Conservation (phyloP, 805 yeast genomes). For the Naumovozyma baii region DNA sequence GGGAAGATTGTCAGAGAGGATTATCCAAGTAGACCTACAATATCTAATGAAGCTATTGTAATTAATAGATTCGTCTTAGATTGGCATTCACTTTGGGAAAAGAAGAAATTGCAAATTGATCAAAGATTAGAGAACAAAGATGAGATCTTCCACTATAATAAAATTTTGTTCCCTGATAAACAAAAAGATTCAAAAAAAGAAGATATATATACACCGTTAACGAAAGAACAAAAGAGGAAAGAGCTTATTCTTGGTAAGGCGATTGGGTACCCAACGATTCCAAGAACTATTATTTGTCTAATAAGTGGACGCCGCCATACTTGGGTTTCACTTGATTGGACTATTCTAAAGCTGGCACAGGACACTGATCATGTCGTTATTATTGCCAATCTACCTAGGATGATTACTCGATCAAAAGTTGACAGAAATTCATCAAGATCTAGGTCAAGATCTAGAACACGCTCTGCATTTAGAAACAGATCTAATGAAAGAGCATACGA, state of each 20-base stretch:
- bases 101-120: constrained; percentile 12
- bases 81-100: constrained; percentile 19
- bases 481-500: background rate
- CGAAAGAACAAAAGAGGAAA: constrained; percentile 19
- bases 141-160: constrained; percentile 15
- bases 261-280: constrained; percentile 20
- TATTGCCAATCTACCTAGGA: constrained; percentile 34
- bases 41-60: constrained; percentile 24
- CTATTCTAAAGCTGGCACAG: constrained; percentile 42
- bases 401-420: constrained; percentile 1
- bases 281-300: constrained; percentile 51
- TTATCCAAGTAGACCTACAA: constrained; percentile 29
- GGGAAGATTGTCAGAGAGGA: constrained; percentile 29
- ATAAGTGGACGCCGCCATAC: constrained; percentile 66
- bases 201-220: constrained; percentile 18
- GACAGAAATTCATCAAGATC: constrained; percentile 6
- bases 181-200: constrained; percentile 3
- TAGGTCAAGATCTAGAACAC: constrained; percentile 7
- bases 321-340: constrained; percentile 77
- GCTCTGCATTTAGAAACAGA: background rate
- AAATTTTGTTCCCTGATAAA: constrained; percentile 10
- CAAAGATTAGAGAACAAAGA: constrained; percentile 13
- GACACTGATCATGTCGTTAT: constrained; percentile 62
- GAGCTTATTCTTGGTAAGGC: constrained; percentile 14
- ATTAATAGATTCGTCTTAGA: constrained; percentile 17